Percentiles rank a stretch among this genome's conserved stretches.
Conservation (phyloP, 108 stramenopile genomes). For the Pseudonitzschia multiseries region DNA sequence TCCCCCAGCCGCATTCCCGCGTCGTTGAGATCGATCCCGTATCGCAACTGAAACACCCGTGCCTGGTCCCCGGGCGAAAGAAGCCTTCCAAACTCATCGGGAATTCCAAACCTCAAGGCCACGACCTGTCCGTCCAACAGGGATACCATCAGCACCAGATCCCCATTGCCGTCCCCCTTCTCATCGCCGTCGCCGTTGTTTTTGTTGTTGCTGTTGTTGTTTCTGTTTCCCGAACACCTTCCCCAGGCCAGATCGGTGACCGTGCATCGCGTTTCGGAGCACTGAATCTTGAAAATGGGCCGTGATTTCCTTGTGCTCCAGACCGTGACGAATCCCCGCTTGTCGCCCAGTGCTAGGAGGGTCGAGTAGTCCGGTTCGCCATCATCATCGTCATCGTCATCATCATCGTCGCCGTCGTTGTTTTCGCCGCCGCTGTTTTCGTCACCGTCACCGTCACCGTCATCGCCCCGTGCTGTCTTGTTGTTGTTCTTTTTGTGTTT, state of each 20-base stretch:
- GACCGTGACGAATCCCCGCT: constrained; percentile 81
- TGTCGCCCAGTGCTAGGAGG: constrained; percentile 82
- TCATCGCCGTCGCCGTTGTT: not conserved
- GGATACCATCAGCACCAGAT: constrained; percentile 64
- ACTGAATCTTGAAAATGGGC: constrained; percentile 85
- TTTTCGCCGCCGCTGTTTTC: constrained; percentile 61
- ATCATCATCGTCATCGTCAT: constrained; percentile 52
- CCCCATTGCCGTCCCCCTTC: constrained; percentile 24
- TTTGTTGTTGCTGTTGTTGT: not conserved
- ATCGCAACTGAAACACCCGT: constrained; percentile 67
- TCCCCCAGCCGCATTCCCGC: constrained; percentile 48
- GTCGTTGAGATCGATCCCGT: constrained; percentile 73
- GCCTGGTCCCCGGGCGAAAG: constrained; percentile 53
- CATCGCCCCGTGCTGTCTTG: no score
- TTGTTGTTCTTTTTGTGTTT: constrained; percentile 14
- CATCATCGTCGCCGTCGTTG: constrained; percentile 10
- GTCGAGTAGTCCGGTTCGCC: constrained; percentile 80
- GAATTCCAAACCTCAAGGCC: constrained; percentile 66
- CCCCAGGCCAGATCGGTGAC: no score
- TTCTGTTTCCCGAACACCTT: not conserved
- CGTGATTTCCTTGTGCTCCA: constrained; percentile 76
- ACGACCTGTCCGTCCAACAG: constrained; percentile 84
- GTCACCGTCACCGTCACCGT: constrained; percentile 24
- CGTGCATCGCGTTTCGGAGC: constrained; percentile 75
- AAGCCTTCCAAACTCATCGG: constrained; percentile 70